Percentiles rank a stretch among this genome's conserved stretches.
Conservation (phyloP, 2,329 filamentous ascomycete genomes). For the Pseudohalonectria lignicola region DNA sequence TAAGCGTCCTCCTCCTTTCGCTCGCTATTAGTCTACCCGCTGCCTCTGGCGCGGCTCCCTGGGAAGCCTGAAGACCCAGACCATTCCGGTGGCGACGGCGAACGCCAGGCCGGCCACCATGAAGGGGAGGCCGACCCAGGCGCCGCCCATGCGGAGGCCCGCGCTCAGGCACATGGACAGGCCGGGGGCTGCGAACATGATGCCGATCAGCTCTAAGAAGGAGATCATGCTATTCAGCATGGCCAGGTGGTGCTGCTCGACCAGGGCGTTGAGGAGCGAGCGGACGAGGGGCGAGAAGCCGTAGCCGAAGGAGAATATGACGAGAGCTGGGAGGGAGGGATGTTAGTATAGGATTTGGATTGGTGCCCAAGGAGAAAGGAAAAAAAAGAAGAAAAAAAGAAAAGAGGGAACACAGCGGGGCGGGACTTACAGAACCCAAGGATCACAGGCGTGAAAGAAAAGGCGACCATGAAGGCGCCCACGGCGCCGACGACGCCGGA, state of each 20-base stretch:
- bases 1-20: too few species aligned
- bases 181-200: slow-evolving; percentile 31
- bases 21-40: too few species aligned
- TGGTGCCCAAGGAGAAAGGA: background rate
- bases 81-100: slow-evolving; percentile 13
- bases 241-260: slow-evolving; percentile 41
- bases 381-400: background rate
- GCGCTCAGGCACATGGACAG: slow-evolving; percentile 33
- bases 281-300: slow-evolving; percentile 32
- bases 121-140: slow-evolving; percentile 39
- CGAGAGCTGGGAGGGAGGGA: slow-evolving; percentile 19
- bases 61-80: slow-evolving; percentile 17
- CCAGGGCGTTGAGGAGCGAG: slow-evolving; percentile 38
- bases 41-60: too few species aligned
- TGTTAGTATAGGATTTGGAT: background rate
- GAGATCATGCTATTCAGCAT: slow-evolving; percentile 41
- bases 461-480: slow-evolving; percentile 24
- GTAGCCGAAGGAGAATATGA: slow-evolving; percentile 31
- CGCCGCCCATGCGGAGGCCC: slow-evolving; percentile 33
- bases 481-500: slow-evolving; percentile 18
- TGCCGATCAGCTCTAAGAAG: slow-evolving; percentile 36
- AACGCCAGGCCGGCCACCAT: slow-evolving; percentile 23
- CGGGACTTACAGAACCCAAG: slow-evolving; percentile 15
- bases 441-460: slow-evolving; percentile 21
- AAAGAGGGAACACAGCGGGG: too few species aligned